A percentile compares a stretch with the other conserved stretches of the same genome.
These are phyloP conservation scores for Ogataea degrootiae DNA, from an alignment of 805 yeast species.

Conservation along the genomic window DNA sequence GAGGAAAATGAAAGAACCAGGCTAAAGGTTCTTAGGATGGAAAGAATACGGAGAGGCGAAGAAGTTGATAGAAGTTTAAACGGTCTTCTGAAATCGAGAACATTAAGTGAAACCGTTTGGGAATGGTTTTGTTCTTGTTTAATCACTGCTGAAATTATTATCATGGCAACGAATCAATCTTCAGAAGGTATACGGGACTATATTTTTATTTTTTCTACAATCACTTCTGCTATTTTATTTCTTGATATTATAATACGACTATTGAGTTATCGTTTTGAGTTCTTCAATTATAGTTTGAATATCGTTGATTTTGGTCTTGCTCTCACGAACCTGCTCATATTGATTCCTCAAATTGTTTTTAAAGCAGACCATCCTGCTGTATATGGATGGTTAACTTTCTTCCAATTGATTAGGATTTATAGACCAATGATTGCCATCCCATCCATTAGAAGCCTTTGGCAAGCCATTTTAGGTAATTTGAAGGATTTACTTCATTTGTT, in stretches of 20 bases:
- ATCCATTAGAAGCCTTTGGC: slow-evolving; percentile 61
- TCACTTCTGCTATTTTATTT: slow-evolving; percentile 40
- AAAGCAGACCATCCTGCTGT: slow-evolving; percentile 42
- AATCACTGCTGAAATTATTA: slow-evolving; percentile 38
- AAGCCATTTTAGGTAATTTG: slow-evolving; percentile 57
- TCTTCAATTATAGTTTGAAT: slow-evolving; percentile 45
- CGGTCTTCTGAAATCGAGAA: neutral
- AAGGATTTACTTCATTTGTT: slow-evolving; percentile 61
- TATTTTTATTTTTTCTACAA: slow-evolving; percentile 37
- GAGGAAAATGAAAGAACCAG: slow-evolving; percentile 18
- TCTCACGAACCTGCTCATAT: slow-evolving; percentile 48
- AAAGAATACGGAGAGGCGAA: neutral
- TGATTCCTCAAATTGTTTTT: slow-evolving; percentile 39
- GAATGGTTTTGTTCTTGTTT: slow-evolving; percentile 28
- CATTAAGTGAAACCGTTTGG: neutral
- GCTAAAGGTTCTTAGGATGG: neutral
- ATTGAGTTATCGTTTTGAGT: slow-evolving; percentile 40
- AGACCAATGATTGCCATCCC: slow-evolving; percentile 52
- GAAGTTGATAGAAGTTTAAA: neutral
- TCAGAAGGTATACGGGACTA: slow-evolving; percentile 22
- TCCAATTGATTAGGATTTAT: slow-evolving; percentile 69
- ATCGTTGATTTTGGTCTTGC: slow-evolving; percentile 53
- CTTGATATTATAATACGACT: slow-evolving; percentile 51
- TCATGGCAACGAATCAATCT: slow-evolving; percentile 42
- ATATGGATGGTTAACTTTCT: slow-evolving; percentile 74